Conservation (phyloP, 345 rosid species). For the Tarenaya hassleriana region DNA sequence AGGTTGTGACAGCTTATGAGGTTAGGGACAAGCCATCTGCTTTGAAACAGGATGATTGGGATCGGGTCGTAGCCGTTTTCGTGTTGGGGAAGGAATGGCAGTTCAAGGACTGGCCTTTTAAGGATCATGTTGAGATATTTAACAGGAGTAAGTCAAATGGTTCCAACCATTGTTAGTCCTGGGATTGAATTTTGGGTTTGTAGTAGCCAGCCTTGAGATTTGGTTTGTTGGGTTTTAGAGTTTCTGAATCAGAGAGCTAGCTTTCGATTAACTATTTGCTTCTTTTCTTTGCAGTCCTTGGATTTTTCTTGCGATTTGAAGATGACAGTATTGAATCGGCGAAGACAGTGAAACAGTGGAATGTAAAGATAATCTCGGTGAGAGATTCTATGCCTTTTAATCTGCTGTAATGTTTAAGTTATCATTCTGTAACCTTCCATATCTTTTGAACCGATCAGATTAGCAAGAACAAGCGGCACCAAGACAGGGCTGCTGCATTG, state of each 20-base stretch:
- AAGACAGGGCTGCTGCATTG: slow-evolving; percentile 90
- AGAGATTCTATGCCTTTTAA: slow-evolving; percentile 13
- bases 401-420: slow-evolving; percentile 2
- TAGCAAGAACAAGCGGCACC: slow-evolving; percentile 94
- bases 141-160: slow-evolving; percentile 57
- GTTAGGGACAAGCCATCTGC: slow-evolving; percentile 91
- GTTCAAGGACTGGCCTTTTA: slow-evolving; percentile 97
- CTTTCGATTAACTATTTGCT: neutral
- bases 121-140: slow-evolving; percentile 91
- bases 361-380: slow-evolving; percentile 93
- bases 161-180: no score
- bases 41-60: slow-evolving; percentile 86
- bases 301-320: slow-evolving; percentile 88
- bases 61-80: slow-evolving; percentile 80
- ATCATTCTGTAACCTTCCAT: neutral
- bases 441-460: slow-evolving; percentile 46
- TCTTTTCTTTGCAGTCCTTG: slow-evolving; percentile 54
- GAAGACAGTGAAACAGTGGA: slow-evolving; percentile 94
- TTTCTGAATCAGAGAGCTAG: neutral
- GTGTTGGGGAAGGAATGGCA: slow-evolving; percentile 98
- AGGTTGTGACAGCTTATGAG: slow-evolving; percentile 86
- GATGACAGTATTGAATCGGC: slow-evolving; percentile 95
- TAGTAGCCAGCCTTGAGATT: neutral
- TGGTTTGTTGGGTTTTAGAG: neutral
- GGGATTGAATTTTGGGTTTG: neutral